Evolutionary conservation across 805 yeast genomes (phyloP), one percentile per base, ranked within the genome.

Genomic region (Torulaspora gathmanii): DNA sequence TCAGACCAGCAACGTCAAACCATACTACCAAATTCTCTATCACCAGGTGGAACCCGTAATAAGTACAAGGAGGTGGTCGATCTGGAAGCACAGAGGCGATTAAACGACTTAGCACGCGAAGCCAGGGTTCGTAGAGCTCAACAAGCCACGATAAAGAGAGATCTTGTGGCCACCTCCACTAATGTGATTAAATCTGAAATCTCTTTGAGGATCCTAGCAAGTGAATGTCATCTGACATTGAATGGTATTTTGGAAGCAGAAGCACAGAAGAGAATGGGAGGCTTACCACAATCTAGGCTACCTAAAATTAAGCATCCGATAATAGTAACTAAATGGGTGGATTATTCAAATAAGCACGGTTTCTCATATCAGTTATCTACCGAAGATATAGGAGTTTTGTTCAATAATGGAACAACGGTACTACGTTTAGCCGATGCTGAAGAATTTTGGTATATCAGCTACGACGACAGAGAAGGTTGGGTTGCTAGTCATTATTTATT

Each of bases 241-340:
- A 72, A 69, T 51, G 77, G 77, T 40, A 70, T 73, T 35, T 51
- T 67, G 27, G 69, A 68, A 48, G 69, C 74, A 7, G 75, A 72
- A 48, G 71, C 74, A 26, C 74, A 71, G 49, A 64, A 72, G 30
- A 67, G 69, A 53, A 69, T 70, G 71, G 66, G 65, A 26, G 66
- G 64, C 7, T 47, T 61, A 45, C 67, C 67, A 31, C 61, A 48
- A 42, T 54, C 63, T 34, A 52, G 61, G 44, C 53, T 57, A 48
- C 64, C 67, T 19, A 56, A 59, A 35, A 50, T 60, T 10, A 65
- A 63, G 44, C 75, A 78, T 51, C 95, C 90, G 10, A 77, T 80
- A 15, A 78, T 86, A 49, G 80, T 91, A 34, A 85, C 95, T 49
- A 90, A 91, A 63, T 93, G 99, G 99, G 98, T 95, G 23, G 99